Evolutionary conservation across 2,329 filamentous ascomycete species (phyloP), one percentile per base, ranked within the genome.

Genomic region (Neonectria hederae): DNA sequence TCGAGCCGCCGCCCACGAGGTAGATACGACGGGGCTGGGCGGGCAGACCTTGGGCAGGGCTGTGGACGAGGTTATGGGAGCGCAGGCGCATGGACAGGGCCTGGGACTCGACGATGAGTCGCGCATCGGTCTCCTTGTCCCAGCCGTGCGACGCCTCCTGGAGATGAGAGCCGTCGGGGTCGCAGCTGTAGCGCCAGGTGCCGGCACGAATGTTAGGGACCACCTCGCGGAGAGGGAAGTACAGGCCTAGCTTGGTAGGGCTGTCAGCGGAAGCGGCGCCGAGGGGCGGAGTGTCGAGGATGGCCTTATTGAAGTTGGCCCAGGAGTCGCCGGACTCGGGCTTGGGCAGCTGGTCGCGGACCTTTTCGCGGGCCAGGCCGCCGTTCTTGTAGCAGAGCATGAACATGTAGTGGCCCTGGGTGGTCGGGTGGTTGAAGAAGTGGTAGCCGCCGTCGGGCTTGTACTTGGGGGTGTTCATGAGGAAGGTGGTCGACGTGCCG

Each of bases 321-420:
- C 96, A 99, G 11, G 90, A 84, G 5, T 79, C 70, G 30, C 79
- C 76, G 26, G 65, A 59, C 10, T 82, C 77, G 26, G 81, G 79
- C 22, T 81, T 78, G 43, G 93, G 91, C 56, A 98, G 87, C 0
- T 87, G 85, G 76, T 99, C 93, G 59, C 96, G 91, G 66, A 98
- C 88, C 73, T 92, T 90, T 77, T 99, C 96, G 48, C 96, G 91
- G 2, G 96, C 95, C 1, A 98, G 88, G 2, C 94, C 94, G 71
- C 96, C 96, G 80, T 99, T 99, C 82, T 98, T 98, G 84, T 98
- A 99, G 85, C 96, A 99, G 38, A 99, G 89, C 96, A 99, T 99
- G 81, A 99, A 98, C 96, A 99, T 98, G 86, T 97, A 97, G 65
- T 97, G 87, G 1, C 92, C 93, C 0, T 90, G 83, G 1, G 93